Evolutionary conservation across 2,329 filamentous ascomycete genomes (phyloP).

Genomic region (Aspergillus fijiensis): DNA sequence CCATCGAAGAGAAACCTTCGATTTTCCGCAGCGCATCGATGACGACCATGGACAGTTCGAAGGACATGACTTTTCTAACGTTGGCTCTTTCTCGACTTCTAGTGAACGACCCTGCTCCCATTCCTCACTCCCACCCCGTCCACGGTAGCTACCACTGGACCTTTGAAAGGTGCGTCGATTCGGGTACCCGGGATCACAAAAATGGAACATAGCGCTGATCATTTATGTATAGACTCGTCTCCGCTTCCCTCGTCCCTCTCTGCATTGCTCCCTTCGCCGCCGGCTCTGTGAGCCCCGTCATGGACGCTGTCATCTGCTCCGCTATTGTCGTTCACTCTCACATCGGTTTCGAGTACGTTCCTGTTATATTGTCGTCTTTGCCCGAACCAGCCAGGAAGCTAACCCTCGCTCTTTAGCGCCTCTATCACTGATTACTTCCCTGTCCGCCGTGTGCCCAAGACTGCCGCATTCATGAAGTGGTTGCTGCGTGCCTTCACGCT

Average conservation of each 20-base stretch:
- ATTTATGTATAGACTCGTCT: slow-evolving; percentile 60
- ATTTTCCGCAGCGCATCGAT: not conserved
- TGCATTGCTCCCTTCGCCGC: slow-evolving; percentile 88
- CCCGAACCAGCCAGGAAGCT: not conserved
- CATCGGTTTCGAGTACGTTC: slow-evolving; percentile 79
- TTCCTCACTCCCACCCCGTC: slow-evolving; percentile 69
- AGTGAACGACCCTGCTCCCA: slow-evolving; percentile 83
- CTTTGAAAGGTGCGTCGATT: slow-evolving; percentile 68
- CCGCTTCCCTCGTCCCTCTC: slow-evolving; percentile 78
- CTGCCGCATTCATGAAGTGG: slow-evolving; percentile 71
- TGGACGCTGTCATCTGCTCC: slow-evolving; percentile 82
- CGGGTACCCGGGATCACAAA: not conserved
- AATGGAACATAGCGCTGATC: not conserved
- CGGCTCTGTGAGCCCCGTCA: slow-evolving; percentile 83
- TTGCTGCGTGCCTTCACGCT: slow-evolving; percentile 74
- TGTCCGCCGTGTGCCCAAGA: slow-evolving; percentile 63
- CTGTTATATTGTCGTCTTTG: not conserved
- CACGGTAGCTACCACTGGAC: slow-evolving; percentile 99
- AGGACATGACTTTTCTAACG: not conserved
- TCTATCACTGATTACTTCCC: slow-evolving; percentile 92
- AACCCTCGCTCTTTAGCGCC: slow-evolving; percentile 46
- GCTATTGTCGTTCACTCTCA: slow-evolving; percentile 88
- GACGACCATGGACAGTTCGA: not conserved
- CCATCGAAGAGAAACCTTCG: not conserved
- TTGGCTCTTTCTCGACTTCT: slow-evolving; percentile 15